phyloP scores from a whole-genome alignment of 495 filamentous ascomycete species.

The Neurospora sp. region DNA sequence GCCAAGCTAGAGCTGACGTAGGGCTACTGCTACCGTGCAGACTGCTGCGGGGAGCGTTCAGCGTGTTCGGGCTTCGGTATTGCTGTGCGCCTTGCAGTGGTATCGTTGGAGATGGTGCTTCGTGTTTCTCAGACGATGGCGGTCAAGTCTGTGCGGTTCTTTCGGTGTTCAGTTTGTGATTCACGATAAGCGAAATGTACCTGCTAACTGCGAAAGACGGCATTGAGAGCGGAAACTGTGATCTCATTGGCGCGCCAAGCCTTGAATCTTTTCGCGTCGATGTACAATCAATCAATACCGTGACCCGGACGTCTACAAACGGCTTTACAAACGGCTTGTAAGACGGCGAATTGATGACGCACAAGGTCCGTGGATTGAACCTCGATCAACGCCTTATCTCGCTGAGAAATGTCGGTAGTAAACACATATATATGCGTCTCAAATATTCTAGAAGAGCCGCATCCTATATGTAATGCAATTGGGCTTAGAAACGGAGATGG shows the following conservation, averaged over 20 bases:
- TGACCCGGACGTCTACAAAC: not conserved
- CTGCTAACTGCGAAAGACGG: not conserved
- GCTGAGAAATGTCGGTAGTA: not conserved
- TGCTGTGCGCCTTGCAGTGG: not conserved
- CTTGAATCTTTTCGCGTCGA: not conserved
- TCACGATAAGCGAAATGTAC: not conserved
- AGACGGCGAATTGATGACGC: not conserved
- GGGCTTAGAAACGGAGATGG: not conserved
- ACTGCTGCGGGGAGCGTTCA: not conserved
- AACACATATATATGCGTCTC: not conserved
- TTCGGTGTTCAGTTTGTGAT: not conserved
- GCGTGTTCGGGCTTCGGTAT: no score
- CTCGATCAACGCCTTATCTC: not conserved
- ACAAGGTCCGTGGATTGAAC: not conserved
- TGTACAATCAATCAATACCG: not conserved
- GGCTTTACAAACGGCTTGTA: not conserved
- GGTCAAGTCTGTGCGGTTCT: conserved; percentile 1
- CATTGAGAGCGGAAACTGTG: not conserved
- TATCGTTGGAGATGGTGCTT: not conserved
- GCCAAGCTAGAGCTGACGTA: not conserved
- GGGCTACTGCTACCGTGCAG: not conserved
- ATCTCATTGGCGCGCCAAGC: not conserved
- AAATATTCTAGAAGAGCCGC: not conserved
- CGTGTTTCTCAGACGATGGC: not conserved
- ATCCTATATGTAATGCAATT: not conserved